phyloP scores from a whole-genome alignment of 108 stramenopile species.

The Schizochytrium sp. region DNA sequence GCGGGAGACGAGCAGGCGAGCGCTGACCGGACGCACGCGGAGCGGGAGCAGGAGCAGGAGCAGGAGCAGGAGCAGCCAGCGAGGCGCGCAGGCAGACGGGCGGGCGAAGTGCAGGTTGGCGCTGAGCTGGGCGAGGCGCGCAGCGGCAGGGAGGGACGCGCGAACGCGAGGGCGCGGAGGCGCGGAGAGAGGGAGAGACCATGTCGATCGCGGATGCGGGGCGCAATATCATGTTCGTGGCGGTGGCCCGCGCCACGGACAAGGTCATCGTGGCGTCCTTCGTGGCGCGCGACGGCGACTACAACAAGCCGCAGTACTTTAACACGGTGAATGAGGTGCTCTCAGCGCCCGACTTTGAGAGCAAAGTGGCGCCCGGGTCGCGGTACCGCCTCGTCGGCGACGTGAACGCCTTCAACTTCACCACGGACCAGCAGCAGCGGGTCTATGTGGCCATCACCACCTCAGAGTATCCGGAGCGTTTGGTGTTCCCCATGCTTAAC shows the following conservation, averaged over 20 bases:
- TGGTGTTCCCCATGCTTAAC: conserved; percentile 14
- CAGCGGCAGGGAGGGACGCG: too few species aligned
- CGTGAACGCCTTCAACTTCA: conserved; percentile 17
- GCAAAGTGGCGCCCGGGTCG: conserved; percentile 11
- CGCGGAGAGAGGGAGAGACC: background rate
- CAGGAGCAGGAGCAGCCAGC: too few species aligned
- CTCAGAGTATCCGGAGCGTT: background rate
- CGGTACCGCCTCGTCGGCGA: conserved; percentile 2
- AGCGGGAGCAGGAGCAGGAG: too few species aligned
- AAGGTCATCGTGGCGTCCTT: background rate
- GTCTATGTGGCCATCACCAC: background rate
- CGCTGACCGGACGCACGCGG: too few species aligned
- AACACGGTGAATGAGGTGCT: conserved; percentile 2
- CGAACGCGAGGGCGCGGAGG: too few species aligned
- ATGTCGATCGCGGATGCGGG: background rate
- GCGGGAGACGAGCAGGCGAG: too few species aligned
- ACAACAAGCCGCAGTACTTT: background rate
- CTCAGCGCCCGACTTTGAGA: conserved; percentile 1
- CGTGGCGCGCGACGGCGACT: conserved; percentile 12
- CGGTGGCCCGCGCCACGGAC: background rate
- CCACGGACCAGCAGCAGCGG: conserved; percentile 9
- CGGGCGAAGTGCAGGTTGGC: too few species aligned
- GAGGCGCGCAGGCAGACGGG: too few species aligned
- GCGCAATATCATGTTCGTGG: conserved; percentile 9
- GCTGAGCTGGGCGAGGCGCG: too few species aligned